These are phyloP conservation scores for Tylopilus cervinicoccineus DNA, from an alignment of 768 basidiomycete species.

Conservation along the genomic window DNA sequence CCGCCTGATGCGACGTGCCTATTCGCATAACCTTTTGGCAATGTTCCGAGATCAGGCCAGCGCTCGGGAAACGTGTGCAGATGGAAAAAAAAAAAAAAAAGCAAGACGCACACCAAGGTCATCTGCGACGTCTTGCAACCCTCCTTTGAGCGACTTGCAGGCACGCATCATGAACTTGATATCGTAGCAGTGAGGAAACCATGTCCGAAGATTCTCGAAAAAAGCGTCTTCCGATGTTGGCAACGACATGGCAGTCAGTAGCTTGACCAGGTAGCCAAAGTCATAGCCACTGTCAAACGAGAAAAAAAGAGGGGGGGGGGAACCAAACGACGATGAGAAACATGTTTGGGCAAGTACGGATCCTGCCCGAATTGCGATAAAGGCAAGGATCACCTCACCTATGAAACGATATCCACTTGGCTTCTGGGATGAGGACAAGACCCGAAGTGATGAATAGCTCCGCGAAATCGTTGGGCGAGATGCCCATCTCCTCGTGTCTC, in stretches of 20 bases:
- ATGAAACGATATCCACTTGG: conserved; percentile 97
- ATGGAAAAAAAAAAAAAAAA: background rate
- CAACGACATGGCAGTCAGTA: conserved; percentile 80
- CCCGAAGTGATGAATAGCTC: conserved; percentile 97
- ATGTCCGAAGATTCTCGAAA: conserved; percentile 79
- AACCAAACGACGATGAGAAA: background rate
- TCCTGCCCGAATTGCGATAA: background rate
- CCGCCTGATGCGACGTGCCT: conserved; percentile 91
- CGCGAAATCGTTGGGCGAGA: conserved; percentile 90
- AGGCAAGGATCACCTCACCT: conserved; percentile 53
- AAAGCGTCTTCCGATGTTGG: conserved; percentile 88
- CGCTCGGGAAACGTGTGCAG: background rate
- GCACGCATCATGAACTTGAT: conserved; percentile 95
- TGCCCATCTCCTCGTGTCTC: conserved; percentile 89
- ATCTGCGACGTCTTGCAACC: conserved; percentile 93
- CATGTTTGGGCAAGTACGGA: background rate
- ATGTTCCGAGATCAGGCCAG: background rate
- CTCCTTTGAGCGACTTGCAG: conserved; percentile 78
- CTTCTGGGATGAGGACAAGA: conserved; percentile 81
- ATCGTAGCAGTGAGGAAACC: conserved; percentile 97
- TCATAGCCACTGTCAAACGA: conserved; percentile 79
- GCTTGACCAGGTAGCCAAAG: conserved; percentile 97
- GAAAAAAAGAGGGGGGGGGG: background rate
- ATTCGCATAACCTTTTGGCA: conserved; percentile 77
- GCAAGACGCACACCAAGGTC: conserved; percentile 77